phyloP scores from a whole-genome alignment of 2,329 filamentous ascomycete species.

The Bipolaris zeicola region DNA sequence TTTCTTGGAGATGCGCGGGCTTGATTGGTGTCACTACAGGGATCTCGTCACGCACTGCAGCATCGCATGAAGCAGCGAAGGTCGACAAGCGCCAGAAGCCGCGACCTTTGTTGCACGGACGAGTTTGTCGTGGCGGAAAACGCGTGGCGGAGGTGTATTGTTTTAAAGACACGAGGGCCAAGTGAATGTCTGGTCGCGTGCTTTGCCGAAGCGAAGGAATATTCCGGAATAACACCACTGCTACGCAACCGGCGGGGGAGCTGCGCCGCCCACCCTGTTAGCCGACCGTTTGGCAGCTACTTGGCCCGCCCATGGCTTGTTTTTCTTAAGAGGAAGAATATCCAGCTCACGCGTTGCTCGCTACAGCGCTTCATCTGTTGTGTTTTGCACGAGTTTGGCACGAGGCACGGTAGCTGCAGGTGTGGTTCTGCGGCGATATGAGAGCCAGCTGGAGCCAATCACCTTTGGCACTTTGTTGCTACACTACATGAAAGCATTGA shows the following conservation, averaged over 20 bases:
- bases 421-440: conserved; percentile 27
- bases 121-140: conserved; percentile 19
- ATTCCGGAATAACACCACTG: conserved; percentile 22
- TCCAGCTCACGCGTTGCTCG: not conserved
- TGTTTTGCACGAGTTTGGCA: conserved; percentile 19
- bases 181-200: conserved; percentile 39
- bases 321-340: not conserved
- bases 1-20: conserved; percentile 33
- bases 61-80: conserved; percentile 28
- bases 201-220: conserved; percentile 31
- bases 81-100: conserved; percentile 26
- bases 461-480: conserved; percentile 17
- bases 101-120: conserved; percentile 39
- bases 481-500: conserved; percentile 26
- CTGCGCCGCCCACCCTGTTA: conserved; percentile 18
- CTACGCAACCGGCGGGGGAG: conserved; percentile 23
- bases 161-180: conserved; percentile 30
- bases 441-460: conserved; percentile 23
- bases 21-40: conserved; percentile 34
- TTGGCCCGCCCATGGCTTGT: not conserved
- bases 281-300: conserved; percentile 15
- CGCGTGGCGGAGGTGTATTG: conserved; percentile 25
- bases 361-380: conserved; percentile 15
- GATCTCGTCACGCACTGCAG: conserved; percentile 25
- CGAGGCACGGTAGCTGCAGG: conserved; percentile 10